A percentile compares a stretch with the other conserved stretches of the same genome.
Evolutionary conservation across 2,329 filamentous ascomycete species (phyloP).

Genomic region (Fusarium decemcellulare): DNA sequence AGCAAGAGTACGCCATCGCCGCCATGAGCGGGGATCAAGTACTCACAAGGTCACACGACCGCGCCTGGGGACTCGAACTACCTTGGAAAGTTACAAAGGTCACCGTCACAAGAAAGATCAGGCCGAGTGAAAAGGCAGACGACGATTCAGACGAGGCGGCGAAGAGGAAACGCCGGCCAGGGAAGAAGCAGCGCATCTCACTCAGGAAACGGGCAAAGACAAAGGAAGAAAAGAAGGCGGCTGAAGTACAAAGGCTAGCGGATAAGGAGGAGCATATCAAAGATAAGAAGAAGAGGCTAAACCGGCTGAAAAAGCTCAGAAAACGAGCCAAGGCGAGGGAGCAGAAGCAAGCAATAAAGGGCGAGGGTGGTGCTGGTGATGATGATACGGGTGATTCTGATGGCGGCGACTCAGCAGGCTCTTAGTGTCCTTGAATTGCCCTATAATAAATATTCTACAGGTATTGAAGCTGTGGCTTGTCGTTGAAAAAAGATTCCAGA

Average conservation of each 20-base stretch:
- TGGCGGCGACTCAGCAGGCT: constrained; percentile 25
- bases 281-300: constrained; percentile 75
- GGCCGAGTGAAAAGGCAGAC: constrained; percentile 16
- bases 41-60: constrained; percentile 56
- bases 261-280: constrained; percentile 70
- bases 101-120: constrained; percentile 50
- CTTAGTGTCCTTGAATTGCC: constrained; percentile 20
- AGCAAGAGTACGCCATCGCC: constrained; percentile 57
- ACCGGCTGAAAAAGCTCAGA: constrained; percentile 72
- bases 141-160: constrained; percentile 33
- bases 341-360: constrained; percentile 57
- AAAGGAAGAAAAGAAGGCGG: constrained; percentile 57
- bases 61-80: constrained; percentile 71
- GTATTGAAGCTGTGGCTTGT: background rate
- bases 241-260: constrained; percentile 54
- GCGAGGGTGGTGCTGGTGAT: constrained; percentile 39
- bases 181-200: constrained; percentile 72
- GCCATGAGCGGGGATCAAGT: constrained; percentile 69
- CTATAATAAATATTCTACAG: background rate
- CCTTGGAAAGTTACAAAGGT: constrained; percentile 71
- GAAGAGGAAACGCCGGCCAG: constrained; percentile 61
- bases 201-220: constrained; percentile 61
- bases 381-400: constrained; percentile 32
- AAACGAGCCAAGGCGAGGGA: constrained; percentile 70
- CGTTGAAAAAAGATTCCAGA: constrained; percentile 5